A percentile compares a stretch with the other conserved stretches of the same genome.
phyloP scores from a whole-genome alignment of 352 stramenopile species.

The Phytopythium litorale region DNA sequence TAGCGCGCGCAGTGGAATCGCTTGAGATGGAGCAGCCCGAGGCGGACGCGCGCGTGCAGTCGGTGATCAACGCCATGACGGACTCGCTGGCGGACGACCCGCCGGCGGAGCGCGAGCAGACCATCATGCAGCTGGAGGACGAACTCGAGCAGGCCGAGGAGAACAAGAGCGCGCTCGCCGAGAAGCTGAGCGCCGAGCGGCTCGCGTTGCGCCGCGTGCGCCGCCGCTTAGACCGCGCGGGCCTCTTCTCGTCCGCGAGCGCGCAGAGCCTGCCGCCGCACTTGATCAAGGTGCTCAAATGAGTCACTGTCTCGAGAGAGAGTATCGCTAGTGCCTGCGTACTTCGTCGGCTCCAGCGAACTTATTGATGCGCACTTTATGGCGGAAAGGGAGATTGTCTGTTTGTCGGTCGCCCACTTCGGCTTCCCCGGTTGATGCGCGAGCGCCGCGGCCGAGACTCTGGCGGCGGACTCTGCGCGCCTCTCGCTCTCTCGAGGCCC shows the following conservation, averaged over 20 bases:
- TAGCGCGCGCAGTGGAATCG: constrained; percentile 37
- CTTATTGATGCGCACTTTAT: background rate
- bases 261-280: constrained; percentile 33
- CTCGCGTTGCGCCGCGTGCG: constrained; percentile 31
- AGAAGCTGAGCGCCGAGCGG: constrained; percentile 29
- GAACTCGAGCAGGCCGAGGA: constrained; percentile 53
- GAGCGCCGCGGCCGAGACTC: background rate
- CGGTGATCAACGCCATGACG: constrained; percentile 45
- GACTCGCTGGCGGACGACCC: constrained; percentile 35
- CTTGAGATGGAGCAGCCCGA: constrained; percentile 50
- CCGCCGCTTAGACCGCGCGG: constrained; percentile 28
- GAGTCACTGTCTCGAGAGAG: no score
- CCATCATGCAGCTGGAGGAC: constrained; percentile 48
- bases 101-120: constrained; percentile 32
- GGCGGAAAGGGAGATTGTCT: background rate
- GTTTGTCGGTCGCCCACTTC: background rate
- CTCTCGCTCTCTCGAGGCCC: background rate
- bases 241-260: constrained; percentile 11
- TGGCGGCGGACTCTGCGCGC: background rate
- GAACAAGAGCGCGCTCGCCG: constrained; percentile 41
- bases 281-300: constrained; percentile 27
- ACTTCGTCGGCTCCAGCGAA: no score
- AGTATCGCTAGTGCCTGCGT: no score
- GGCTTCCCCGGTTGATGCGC: background rate
- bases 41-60: constrained; percentile 48